Conservation (phyloP, 345 rosid species). For the Cardamine occulta region DNA sequence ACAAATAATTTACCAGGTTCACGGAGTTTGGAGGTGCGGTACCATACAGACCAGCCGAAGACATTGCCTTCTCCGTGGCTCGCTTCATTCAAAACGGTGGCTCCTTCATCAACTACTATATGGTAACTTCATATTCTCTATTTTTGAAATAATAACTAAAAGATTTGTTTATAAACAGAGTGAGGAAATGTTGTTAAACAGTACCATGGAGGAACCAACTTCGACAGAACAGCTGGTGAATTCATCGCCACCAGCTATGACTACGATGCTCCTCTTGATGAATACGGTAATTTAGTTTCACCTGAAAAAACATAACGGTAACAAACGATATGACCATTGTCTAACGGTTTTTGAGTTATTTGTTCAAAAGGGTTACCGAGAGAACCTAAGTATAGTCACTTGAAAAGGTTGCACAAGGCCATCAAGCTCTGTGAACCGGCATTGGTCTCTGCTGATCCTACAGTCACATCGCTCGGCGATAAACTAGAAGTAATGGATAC, state of each 20-base stretch:
- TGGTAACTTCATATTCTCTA: conserved; percentile 53
- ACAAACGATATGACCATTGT: not conserved
- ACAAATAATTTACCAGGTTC: conserved; percentile 55
- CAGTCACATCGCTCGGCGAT: conserved; percentile 57
- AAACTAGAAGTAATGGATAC: conserved; percentile 61
- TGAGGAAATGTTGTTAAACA: conserved; percentile 33
- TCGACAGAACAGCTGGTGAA: conserved; percentile 82
- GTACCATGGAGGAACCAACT: conserved; percentile 99
- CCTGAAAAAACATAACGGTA: conserved; percentile 6
- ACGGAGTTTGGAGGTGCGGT: conserved; percentile 73
- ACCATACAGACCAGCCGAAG: conserved; percentile 84
- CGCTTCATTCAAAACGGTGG: conserved; percentile 85
- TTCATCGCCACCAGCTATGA: conserved; percentile 96
- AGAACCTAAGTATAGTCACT: conserved; percentile 82
- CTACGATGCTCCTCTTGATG: conserved; percentile 96
- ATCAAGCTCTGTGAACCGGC: conserved; percentile 72
- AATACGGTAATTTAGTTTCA: conserved; percentile 59
- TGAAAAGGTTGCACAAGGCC: conserved; percentile 69
- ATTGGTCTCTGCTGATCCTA: conserved; percentile 59
- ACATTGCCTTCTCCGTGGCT: conserved; percentile 80
- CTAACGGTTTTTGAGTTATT: not conserved
- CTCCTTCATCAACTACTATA: conserved; percentile 78
- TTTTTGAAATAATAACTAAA: not conserved
- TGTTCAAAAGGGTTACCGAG: conserved; percentile 64
- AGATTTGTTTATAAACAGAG: conserved; percentile 1